These are phyloP conservation scores for Moringa oleifera DNA, from an alignment of 345 rosid species.

Conservation along the genomic window DNA sequence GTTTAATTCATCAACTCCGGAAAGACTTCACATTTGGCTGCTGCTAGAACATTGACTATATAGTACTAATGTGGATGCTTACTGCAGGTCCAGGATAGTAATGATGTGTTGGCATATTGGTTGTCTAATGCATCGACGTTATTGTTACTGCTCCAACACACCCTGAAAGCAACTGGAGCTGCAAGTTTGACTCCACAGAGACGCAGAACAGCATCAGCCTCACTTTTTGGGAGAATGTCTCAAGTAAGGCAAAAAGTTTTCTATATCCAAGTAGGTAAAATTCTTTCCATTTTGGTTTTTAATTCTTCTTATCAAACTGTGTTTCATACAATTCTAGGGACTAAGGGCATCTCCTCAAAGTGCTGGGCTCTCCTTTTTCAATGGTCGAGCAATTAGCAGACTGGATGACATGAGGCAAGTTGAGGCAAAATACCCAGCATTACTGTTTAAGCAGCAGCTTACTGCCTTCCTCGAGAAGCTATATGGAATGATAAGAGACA, in stretches of 20 bases:
- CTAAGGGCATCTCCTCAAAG: constrained; percentile 86
- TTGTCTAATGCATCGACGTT: constrained; percentile 88
- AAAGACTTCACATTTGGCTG: constrained; percentile 8
- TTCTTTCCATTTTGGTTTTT: constrained; percentile 1
- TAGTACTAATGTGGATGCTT: constrained; percentile 16
- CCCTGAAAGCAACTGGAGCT: constrained; percentile 95
- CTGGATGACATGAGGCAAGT: constrained; percentile 88
- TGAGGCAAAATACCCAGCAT: constrained; percentile 96
- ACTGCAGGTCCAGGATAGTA: constrained; percentile 75
- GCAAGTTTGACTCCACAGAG: constrained; percentile 98
- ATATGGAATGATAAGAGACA: constrained; percentile 98
- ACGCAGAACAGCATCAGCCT: constrained; percentile 80
- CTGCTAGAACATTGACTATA: background rate
- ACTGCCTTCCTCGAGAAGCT: constrained; percentile 98
- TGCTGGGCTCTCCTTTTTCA: constrained; percentile 76
- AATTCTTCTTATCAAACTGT: constrained; percentile 3
- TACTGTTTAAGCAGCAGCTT: constrained; percentile 97
- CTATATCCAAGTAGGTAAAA: constrained; percentile 5
- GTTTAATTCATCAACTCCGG: background rate
- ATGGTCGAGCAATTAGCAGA: constrained; percentile 64
- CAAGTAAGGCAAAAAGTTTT: constrained; percentile 43
- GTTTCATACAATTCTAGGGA: constrained; percentile 47
- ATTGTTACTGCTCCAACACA: constrained; percentile 83
- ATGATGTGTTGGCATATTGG: constrained; percentile 88
- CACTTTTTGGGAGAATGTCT: constrained; percentile 98